Conservation (phyloP, 495 filamentous ascomycete species). For the Penicillium argentinense region DNA sequence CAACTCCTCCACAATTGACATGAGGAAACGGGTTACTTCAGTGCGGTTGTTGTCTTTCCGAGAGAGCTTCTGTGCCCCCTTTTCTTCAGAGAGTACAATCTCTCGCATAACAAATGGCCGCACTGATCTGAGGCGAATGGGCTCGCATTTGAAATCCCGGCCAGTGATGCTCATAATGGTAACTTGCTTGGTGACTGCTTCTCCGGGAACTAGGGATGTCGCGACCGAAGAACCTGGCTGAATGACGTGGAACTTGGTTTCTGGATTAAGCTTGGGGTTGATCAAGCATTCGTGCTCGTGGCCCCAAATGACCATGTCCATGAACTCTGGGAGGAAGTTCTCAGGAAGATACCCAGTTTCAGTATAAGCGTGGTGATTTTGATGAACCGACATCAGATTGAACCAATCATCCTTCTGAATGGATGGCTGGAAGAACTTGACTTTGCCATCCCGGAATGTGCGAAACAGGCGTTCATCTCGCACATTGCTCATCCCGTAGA, state of each 20-base stretch:
- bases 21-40: conserved; percentile 74
- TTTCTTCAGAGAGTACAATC: conserved; percentile 73
- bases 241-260: conserved; percentile 92
- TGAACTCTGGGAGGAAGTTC: conserved; percentile 87
- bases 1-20: conserved; percentile 74
- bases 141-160: conserved; percentile 76
- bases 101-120: conserved; percentile 89
- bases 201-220: conserved; percentile 85
- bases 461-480: conserved; percentile 92
- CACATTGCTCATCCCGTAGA: conserved; percentile 96
- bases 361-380: conserved; percentile 92
- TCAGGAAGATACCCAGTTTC: conserved; percentile 90
- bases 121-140: conserved; percentile 81
- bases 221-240: conserved; percentile 96
- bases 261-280: conserved; percentile 74
- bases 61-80: conserved; percentile 71
- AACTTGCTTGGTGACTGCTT: conserved; percentile 90
- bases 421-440: conserved; percentile 86
- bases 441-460: conserved; percentile 89
- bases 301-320: conserved; percentile 93
- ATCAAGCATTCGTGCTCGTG: conserved; percentile 98
- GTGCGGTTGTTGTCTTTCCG: conserved; percentile 79
- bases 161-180: conserved; percentile 82
- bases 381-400: conserved; percentile 93
- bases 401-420: conserved; percentile 91